Percentiles rank a stretch among this genome's conserved stretches.
Conservation (phyloP, 768 basidiomycete genomes). For the Termitomyces sp. region DNA sequence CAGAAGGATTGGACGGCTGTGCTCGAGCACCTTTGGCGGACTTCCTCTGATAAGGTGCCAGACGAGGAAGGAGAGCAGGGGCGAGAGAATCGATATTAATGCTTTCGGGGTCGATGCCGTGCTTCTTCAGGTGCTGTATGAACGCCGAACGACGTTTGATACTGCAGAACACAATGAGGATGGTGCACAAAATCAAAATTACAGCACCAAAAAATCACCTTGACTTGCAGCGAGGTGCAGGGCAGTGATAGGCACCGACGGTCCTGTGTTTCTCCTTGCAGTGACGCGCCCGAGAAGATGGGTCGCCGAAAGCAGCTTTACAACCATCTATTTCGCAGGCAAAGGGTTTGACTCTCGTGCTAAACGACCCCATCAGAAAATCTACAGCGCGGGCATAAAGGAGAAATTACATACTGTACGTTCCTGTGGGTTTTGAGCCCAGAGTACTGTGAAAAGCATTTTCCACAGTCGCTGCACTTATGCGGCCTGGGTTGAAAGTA, state of each 20-base stretch:
- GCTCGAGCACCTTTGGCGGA: not conserved
- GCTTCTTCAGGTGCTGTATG: conserved; percentile 46
- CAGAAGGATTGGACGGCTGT: not conserved
- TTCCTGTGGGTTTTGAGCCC: conserved; percentile 62
- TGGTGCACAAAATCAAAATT: not conserved
- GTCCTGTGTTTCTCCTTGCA: conserved; percentile 50
- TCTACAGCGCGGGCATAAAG: not conserved
- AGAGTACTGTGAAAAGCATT: conserved; percentile 52
- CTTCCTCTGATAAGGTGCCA: conserved; percentile 4
- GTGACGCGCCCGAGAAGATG: conserved; percentile 64
- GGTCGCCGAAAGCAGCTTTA: conserved; percentile 53
- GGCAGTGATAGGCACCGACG: conserved; percentile 39
- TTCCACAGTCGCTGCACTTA: conserved; percentile 45
- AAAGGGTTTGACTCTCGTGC: conserved; percentile 47
- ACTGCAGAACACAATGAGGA: conserved; percentile 24
- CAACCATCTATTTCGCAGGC: conserved; percentile 44
- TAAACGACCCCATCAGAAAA: conserved; percentile 15
- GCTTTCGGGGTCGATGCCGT: conserved; percentile 28
- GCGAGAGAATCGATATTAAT: conserved; percentile 27
- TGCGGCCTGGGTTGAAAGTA: conserved; percentile 34
- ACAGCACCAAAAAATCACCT: conserved; percentile 26
- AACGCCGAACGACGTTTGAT: conserved; percentile 65
- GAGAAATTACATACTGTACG: conserved; percentile 46
- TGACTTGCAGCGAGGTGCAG: conserved; percentile 37
- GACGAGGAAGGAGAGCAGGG: conserved; percentile 17